phyloP scores from a whole-genome alignment of 78 protist species.

The Dictyostelium brefeldianum region DNA sequence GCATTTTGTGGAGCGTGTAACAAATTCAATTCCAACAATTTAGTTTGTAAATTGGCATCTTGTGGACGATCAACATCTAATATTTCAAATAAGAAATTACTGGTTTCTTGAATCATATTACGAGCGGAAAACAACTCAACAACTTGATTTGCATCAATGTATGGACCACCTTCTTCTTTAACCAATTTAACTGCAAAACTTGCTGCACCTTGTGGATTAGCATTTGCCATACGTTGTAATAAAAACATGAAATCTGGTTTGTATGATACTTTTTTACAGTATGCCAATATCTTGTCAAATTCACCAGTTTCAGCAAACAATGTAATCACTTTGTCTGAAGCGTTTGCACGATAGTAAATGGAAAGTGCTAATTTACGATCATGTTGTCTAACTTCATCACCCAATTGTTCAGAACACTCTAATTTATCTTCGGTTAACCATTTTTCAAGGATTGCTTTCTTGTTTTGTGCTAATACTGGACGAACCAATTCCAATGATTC shows the following conservation, averaged over 20 bases:
- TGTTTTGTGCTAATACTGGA: conserved; percentile 95
- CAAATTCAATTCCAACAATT: conserved; percentile 97
- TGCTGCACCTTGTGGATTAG: conserved; percentile 93
- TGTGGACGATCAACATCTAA: conserved; percentile 93
- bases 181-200: conserved; percentile 92
- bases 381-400: conserved; percentile 92
- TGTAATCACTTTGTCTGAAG: conserved; percentile 93
- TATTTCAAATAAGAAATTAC: conserved; percentile 96
- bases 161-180: conserved; percentile 86
- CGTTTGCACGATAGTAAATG: conserved; percentile 94
- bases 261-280: conserved; percentile 93
- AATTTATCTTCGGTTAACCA: conserved; percentile 98
- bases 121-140: conserved; percentile 94
- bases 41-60: conserved; percentile 97
- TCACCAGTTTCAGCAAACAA: conserved; percentile 94
- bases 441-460: conserved; percentile 92
- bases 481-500: conserved; percentile 98
- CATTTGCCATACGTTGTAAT: conserved; percentile 82
- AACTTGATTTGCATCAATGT: conserved; percentile 86
- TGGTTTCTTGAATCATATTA: conserved; percentile 93
- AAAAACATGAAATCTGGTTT: conserved; percentile 88
- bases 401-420: conserved; percentile 98
- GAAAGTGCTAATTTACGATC: conserved; percentile 92
- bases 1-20: conserved; percentile 96
- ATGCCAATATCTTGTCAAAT: conserved; percentile 94